Evolutionary conservation across 106 monocot species (phyloP).

Genomic region (Phalaenopsis equestris): DNA sequence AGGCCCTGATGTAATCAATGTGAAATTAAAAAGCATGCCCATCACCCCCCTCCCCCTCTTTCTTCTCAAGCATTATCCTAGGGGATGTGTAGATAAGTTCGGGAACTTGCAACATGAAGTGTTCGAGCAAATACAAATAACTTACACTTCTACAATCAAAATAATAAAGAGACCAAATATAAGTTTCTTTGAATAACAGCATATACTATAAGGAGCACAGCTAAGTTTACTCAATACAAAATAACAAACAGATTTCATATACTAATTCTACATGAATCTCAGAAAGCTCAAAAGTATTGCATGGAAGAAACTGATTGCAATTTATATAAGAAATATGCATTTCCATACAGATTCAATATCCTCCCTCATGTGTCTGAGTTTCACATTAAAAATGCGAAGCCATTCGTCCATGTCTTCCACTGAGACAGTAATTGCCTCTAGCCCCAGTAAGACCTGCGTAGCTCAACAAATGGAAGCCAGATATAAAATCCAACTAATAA

Average conservation of each 20-base stretch:
- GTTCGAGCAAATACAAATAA: not conserved
- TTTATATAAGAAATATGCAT: not conserved
- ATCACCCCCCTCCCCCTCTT: not conserved
- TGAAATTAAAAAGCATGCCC: not conserved
- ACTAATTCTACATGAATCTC: not conserved
- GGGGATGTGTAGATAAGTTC: not conserved
- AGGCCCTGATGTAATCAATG: not conserved
- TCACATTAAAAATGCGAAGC: slow-evolving; percentile 92
- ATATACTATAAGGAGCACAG: not conserved
- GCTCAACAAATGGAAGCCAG: slow-evolving; percentile 1
- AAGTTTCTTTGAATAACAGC: not conserved
- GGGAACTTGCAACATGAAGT: not conserved
- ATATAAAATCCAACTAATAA: not conserved
- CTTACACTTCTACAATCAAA: not conserved
- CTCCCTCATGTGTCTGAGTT: slow-evolving; percentile 99
- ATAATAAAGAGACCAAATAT: not conserved
- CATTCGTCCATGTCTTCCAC: slow-evolving; percentile 99
- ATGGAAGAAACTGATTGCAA: not conserved
- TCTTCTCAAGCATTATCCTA: not conserved
- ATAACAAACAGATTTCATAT: not conserved
- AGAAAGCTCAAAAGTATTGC: not conserved
- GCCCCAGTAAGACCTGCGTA: slow-evolving; percentile 74
- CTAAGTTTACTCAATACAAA: not conserved
- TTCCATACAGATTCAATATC: slow-evolving; percentile 86
- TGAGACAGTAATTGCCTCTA: slow-evolving; percentile 60